Evolutionary conservation across 768 basidiomycete species (phyloP), one percentile per base, ranked within the genome.

Genomic region (Tricholoma furcatifolium): DNA sequence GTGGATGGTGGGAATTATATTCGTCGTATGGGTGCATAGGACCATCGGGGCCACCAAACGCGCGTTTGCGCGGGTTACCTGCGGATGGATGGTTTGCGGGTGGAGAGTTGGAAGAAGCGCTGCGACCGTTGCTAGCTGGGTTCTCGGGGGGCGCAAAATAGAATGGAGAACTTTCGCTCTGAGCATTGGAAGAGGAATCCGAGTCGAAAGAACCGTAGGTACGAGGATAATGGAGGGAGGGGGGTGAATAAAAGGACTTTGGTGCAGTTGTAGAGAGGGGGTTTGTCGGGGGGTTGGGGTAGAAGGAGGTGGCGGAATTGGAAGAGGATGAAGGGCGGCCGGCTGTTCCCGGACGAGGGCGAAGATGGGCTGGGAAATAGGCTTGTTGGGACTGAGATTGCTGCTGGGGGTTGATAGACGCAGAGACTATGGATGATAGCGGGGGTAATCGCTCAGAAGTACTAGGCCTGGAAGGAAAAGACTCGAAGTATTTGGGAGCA

Each of bases 101-200:
- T 45, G 62, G 43, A 18, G 68, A 56, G 35, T 65, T 60, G 53
- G 65, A 17, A n/a, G 58, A 31, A 53, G 60, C n/a, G 20, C 57
- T 54, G 24, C 66, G 76, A 45, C 64, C 70, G 44, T 61, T 67
- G 58, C 50, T 67, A 40, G 46, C 63, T 32, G 54, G 63, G 47
- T 59, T 39, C 49, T 67, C 67, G 47, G 84, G 85, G 57, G 86
- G 79, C 74, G 84, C 80, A 83, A 87, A 90, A 75, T 78, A 88
- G 27, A 27, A 27, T 27, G 27, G 27, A 27, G 27, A 27, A 27
- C 27, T 27, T 4, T 27, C 27, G 7, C 27, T 27, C 27, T 27
- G 27, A 7, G 27, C 27, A 27, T 27, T 27, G 7, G 27, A 27
- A 72, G 70, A 69, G 71, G 70, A 67, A 65, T 66, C 70, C 46